A percentile compares a stretch with the other conserved stretches of the same genome.
phyloP scores from a whole-genome alignment of 768 basidiomycete species.

The Gymnopilus junonius region DNA sequence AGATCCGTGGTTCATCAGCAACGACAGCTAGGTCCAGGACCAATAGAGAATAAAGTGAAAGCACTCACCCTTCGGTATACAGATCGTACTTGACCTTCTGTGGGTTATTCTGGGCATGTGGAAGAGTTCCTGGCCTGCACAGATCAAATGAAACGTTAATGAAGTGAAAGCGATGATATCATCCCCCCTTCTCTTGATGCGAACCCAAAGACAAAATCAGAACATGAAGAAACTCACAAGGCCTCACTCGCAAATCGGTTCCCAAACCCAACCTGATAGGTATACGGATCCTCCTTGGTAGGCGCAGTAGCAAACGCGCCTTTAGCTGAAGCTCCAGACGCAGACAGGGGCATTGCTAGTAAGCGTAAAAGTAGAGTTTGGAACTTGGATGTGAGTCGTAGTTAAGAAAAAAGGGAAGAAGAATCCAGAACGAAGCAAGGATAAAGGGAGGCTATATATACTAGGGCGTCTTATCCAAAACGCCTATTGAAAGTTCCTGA shows the following conservation, averaged over 20 bases:
- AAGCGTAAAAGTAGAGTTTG: too few relatives aligned
- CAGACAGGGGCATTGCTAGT: slow-evolving; percentile 27
- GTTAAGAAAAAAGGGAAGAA: neutral
- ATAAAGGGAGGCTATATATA: neutral
- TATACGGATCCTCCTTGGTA: slow-evolving; percentile 53
- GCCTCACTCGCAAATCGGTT: slow-evolving; percentile 61
- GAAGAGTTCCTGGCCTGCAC: slow-evolving; percentile 57
- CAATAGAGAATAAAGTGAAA: slow-evolving; percentile 16
- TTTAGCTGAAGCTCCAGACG: slow-evolving; percentile 44
- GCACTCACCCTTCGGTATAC: slow-evolving; percentile 62
- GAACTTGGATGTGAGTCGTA: neutral
- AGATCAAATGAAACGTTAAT: neutral
- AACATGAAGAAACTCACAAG: slow-evolving; percentile 41
- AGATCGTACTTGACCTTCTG: slow-evolving; percentile 68
- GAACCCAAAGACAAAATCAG: neutral
- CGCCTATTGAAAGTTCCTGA: neutral
- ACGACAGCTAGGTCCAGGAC: neutral
- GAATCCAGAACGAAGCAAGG: neutral
- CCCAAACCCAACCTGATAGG: slow-evolving; percentile 62
- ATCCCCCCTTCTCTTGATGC: neutral
- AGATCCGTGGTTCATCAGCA: neutral
- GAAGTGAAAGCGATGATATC: neutral
- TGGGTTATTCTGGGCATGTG: slow-evolving; percentile 61
- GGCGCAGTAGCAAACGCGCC: slow-evolving; percentile 40
- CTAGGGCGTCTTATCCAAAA: neutral